phyloP scores from a whole-genome alignment of 2,329 filamentous ascomycete species.

The Sordariomycetes sp. region DNA sequence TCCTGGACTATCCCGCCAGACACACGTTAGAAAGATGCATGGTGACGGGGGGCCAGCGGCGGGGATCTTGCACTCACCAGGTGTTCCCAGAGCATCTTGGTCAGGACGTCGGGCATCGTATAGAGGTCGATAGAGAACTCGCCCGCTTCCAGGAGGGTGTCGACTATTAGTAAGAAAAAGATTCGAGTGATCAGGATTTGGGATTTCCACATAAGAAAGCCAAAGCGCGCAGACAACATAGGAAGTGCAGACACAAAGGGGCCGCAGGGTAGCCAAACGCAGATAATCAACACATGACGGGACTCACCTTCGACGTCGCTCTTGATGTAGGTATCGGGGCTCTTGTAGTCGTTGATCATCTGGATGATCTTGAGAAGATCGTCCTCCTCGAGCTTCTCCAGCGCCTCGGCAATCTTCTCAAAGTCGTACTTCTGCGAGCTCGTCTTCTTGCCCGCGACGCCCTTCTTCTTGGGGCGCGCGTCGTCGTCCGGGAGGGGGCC shows the following conservation, averaged over 20 bases:
- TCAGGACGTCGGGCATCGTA: slow-evolving; percentile 80
- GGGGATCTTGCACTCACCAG: slow-evolving; percentile 25
- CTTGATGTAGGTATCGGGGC: slow-evolving; percentile 85
- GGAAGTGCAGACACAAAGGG: not conserved
- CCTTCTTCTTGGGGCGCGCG: slow-evolving; percentile 48
- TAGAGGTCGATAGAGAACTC: slow-evolving; percentile 98
- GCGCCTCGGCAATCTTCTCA: slow-evolving; percentile 88
- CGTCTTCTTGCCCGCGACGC: slow-evolving; percentile 58
- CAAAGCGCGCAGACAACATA: slow-evolving; percentile 6
- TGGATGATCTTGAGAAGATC: slow-evolving; percentile 91
- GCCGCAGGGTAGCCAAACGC: slow-evolving; percentile 1
- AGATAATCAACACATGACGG: not conserved
- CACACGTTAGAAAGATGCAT: not conserved
- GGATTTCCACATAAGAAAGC: slow-evolving; percentile 7
- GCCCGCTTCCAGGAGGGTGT: slow-evolving; percentile 46
- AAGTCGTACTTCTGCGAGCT: slow-evolving; percentile 67
- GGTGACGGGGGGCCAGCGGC: not conserved
- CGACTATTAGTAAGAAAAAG: slow-evolving; percentile 15
- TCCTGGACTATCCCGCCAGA: slow-evolving; percentile 19
- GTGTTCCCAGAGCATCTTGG: slow-evolving; percentile 95
- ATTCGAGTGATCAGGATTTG: slow-evolving; percentile 15
- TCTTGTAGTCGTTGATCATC: slow-evolving; percentile 96
- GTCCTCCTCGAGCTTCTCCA: slow-evolving; percentile 83
- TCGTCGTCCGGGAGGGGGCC: slow-evolving; percentile 73
- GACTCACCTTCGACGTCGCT: slow-evolving; percentile 87